Conservation (phyloP, 305 asterid genomes). For the Coffea humblotiana region DNA sequence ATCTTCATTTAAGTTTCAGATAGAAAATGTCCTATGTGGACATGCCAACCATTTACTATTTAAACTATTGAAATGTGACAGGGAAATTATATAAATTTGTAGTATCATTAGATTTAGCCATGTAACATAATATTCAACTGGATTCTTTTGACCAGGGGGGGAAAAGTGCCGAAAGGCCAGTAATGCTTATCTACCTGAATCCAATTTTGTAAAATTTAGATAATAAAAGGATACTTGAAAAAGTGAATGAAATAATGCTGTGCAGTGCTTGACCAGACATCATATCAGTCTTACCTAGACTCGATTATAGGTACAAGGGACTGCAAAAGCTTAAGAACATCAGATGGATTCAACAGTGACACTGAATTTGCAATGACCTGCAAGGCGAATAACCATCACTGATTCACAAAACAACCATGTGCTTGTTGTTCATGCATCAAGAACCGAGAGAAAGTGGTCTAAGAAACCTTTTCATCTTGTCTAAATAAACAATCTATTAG, state of each 20-base stretch:
- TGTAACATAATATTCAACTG: not conserved
- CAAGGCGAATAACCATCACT: slow-evolving; percentile 17
- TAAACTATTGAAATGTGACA: not conserved
- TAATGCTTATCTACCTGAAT: not conserved
- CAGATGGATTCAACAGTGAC: slow-evolving; percentile 67
- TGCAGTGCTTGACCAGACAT: not conserved
- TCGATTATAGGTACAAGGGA: slow-evolving; percentile 67
- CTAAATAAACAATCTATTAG: slow-evolving; percentile 74
- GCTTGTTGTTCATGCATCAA: not conserved
- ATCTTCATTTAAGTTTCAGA: no score
- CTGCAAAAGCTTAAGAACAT: slow-evolving; percentile 71
- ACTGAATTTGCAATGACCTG: slow-evolving; percentile 84
- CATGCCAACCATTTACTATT: not conserved
- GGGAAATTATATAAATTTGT: not conserved
- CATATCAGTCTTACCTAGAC: slow-evolving; percentile 48
- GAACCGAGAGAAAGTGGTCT: not conserved
- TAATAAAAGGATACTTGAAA: not conserved
- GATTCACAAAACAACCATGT: not conserved
- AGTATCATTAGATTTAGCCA: not conserved
- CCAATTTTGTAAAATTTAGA: not conserved
- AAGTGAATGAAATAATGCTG: not conserved
- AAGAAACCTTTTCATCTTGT: slow-evolving; percentile 81
- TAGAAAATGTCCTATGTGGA: not conserved
- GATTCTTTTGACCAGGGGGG: not conserved
- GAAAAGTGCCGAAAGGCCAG: not conserved